Evolutionary conservation across 805 yeast genomes (phyloP), one percentile per base, ranked within the genome.

Genomic region (Metschnikowia similis): DNA sequence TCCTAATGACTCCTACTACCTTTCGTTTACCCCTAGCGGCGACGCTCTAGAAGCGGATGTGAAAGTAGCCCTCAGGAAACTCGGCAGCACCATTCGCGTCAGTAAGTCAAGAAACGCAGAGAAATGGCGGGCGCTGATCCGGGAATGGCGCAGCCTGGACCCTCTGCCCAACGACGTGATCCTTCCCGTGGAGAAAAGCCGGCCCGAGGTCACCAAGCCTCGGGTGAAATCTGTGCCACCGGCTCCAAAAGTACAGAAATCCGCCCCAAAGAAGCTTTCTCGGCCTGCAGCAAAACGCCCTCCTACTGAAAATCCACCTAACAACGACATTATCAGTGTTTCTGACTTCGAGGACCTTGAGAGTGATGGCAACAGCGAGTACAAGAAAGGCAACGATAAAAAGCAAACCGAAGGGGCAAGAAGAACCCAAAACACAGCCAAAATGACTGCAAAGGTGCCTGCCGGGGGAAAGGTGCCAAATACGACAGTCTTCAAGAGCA

Each of bases 341-440:
- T 66, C 71, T 16, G 75, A 71, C 50, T 71, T 71, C 50, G 75
- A 70, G 37, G 72, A 65, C 46, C 56, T 71, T 42, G 67, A 60
- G 41, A 53, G 48, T 36, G 54, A 49, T 13, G 42, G 31, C 37
- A 58, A 51, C 34, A 29, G 26, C 32, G 42, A 39, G 28, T 14
- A 14, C 5, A 9, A 28, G 34, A n/a, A 28, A 2, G 42, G 21
- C 31, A 32, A 14, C 9, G 32, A n/a, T 16, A 28, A 8, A 6
- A 29, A 39, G 31, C 27, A 16, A 27, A 27, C 10, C 14, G 28
- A 14, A 5, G 32, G 14, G 10, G 42, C 28, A 16, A 8, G 16
- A 3, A 39, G 26, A 13, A 28, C n/a, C 29, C 17, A 7, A 16
- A 14, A 7, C 30, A 39, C 14, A 29, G 42, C 11, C 8, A 28